Percentiles rank a stretch among this genome's conserved stretches.
Conservation (phyloP, 495 filamentous ascomycete genomes). For the Poronia punctata region DNA sequence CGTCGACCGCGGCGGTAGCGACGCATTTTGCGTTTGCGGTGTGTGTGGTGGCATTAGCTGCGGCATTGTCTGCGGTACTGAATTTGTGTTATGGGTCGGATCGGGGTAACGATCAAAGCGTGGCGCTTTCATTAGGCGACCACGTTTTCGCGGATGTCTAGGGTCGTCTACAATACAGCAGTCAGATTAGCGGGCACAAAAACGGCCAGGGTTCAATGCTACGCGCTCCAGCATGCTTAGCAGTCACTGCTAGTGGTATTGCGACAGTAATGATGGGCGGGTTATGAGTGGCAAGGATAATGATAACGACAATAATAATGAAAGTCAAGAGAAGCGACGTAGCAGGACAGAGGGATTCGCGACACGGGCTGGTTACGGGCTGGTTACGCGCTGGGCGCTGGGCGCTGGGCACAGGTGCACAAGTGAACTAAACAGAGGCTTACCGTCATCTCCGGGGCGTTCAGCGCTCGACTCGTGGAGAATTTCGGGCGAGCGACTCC, state of each 20-base stretch:
- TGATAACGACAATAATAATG: too few species aligned
- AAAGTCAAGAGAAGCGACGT: too few species aligned
- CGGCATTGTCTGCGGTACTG: constrained; percentile 38
- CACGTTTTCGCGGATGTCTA: constrained; percentile 70
- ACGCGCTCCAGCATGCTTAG: not conserved
- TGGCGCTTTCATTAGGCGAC: constrained; percentile 70
- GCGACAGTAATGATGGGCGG: too few species aligned
- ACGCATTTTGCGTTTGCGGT: constrained; percentile 64
- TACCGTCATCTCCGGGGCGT: constrained; percentile 75
- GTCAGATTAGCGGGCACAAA: constrained; percentile 30
- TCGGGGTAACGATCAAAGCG: constrained; percentile 38
- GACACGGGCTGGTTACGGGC: too few species aligned
- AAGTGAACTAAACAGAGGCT: constrained; percentile 39
- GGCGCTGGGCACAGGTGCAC: too few species aligned
- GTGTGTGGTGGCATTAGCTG: constrained; percentile 59
- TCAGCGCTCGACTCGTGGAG: constrained; percentile 53
- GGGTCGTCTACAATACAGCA: constrained; percentile 40
- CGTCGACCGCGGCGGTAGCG: constrained; percentile 54
- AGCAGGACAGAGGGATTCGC: too few species aligned
- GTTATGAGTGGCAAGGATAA: too few species aligned
- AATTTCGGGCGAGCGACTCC: constrained; percentile 84
- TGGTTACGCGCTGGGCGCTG: too few species aligned
- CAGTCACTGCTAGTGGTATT: not conserved
- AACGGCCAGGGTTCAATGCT: not conserved
- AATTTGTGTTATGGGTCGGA: constrained; percentile 42